phyloP scores from a whole-genome alignment of 805 yeast species.

The Metschnikowia vanudenii region DNA sequence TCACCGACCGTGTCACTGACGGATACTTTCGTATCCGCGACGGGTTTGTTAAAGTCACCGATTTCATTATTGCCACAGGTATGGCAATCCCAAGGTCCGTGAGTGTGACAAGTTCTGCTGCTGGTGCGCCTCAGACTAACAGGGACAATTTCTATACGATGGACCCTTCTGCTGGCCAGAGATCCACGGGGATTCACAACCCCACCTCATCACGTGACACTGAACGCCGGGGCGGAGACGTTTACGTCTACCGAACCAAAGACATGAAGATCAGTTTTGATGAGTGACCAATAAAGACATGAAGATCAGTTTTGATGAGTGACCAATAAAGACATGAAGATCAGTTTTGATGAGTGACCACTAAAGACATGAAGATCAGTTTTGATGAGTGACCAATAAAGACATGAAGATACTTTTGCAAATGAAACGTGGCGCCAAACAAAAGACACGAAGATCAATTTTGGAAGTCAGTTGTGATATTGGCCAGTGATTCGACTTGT shows the following conservation, averaged over 20 bases:
- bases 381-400: too few relatives aligned
- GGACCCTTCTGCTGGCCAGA: background rate
- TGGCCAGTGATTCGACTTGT: too few relatives aligned
- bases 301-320: too few relatives aligned
- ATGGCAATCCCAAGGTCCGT: slow-evolving; percentile 55
- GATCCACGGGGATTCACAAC: background rate
- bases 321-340: too few relatives aligned
- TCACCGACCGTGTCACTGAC: background rate
- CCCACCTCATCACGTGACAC: background rate
- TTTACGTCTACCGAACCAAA: slow-evolving; percentile 39
- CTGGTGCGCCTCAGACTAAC: background rate
- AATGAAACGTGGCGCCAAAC: background rate
- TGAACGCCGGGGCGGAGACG: slow-evolving; percentile 24
- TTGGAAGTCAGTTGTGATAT: too few relatives aligned
- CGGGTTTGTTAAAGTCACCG: slow-evolving; percentile 46
- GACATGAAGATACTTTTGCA: too few relatives aligned
- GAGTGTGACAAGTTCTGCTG: slow-evolving; percentile 24
- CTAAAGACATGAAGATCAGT: too few relatives aligned
- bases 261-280: slow-evolving; percentile 30
- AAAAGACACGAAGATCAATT: background rate
- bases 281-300: too few relatives aligned
- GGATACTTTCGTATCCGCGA: slow-evolving; percentile 22
- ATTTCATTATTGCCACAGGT: slow-evolving; percentile 55
- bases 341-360: too few relatives aligned
- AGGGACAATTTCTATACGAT: background rate